phyloP scores from a whole-genome alignment of 1,284 basidiomycete species.

The Apiotrichum sp. region DNA sequence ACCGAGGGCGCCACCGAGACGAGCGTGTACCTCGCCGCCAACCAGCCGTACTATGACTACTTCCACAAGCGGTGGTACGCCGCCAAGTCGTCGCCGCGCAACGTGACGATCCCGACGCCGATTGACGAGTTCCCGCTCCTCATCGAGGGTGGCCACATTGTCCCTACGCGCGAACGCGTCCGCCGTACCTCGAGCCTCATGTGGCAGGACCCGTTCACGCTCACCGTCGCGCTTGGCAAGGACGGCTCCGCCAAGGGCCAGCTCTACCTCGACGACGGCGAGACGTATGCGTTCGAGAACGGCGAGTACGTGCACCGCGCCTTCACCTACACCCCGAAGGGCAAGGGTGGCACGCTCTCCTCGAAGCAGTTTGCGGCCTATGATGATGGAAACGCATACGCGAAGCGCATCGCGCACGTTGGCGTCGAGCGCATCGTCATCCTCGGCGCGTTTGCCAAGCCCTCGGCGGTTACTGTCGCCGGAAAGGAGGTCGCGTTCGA shows the following conservation, averaged over 20 bases:
- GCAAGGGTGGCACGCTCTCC: slow-evolving; percentile 49
- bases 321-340: slow-evolving; percentile 53
- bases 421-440: slow-evolving; percentile 74
- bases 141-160: slow-evolving; percentile 84
- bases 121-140: slow-evolving; percentile 78
- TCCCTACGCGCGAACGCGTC: slow-evolving; percentile 79
- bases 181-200: slow-evolving; percentile 80
- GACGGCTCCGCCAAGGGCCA: slow-evolving; percentile 65
- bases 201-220: slow-evolving; percentile 87
- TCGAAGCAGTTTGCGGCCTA: slow-evolving; percentile 9
- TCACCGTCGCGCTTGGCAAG: slow-evolving; percentile 73
- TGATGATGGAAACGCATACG: slow-evolving; percentile 65
- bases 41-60: slow-evolving; percentile 93
- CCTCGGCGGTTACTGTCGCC: slow-evolving; percentile 54
- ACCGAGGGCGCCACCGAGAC: slow-evolving; percentile 64
- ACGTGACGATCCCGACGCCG: slow-evolving; percentile 67
- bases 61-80: slow-evolving; percentile 65
- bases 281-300: slow-evolving; percentile 67
- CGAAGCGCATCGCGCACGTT: slow-evolving; percentile 59
- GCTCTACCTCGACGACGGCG: slow-evolving; percentile 93
- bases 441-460: slow-evolving; percentile 59
- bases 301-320: slow-evolving; percentile 79
- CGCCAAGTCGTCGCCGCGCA: slow-evolving; percentile 58
- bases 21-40: slow-evolving; percentile 79
- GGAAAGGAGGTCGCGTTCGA: slow-evolving; percentile 50